Conservation (phyloP, 805 yeast genomes). For the Metahyphopichia silvanorum region DNA sequence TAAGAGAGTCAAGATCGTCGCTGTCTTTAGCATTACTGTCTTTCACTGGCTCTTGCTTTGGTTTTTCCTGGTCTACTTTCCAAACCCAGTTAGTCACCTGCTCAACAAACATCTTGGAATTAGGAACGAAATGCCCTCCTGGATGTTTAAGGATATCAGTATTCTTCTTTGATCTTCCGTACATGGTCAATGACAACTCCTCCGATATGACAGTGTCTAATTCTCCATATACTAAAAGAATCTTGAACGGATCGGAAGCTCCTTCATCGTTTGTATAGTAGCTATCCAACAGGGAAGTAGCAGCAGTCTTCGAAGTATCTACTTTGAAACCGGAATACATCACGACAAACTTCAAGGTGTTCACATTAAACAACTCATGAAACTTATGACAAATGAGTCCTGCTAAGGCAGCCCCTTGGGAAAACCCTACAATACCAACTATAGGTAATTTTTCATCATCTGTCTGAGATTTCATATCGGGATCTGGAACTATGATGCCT, state of each 20-base stretch:
- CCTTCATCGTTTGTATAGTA: slow-evolving; percentile 23
- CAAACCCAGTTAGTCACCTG: slow-evolving; percentile 38
- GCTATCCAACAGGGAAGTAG: slow-evolving; percentile 20
- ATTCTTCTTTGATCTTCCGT: slow-evolving; percentile 34
- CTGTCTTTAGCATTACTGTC: slow-evolving; percentile 12
- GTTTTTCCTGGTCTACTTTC: slow-evolving; percentile 7
- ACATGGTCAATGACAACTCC: slow-evolving; percentile 62
- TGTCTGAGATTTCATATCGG: slow-evolving; percentile 17
- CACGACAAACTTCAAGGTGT: slow-evolving; percentile 63
- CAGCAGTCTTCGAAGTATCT: slow-evolving; percentile 21
- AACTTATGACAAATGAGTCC: slow-evolving; percentile 65
- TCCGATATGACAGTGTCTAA: slow-evolving; percentile 82
- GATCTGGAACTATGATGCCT: slow-evolving; percentile 46
- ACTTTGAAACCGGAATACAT: slow-evolving; percentile 64
- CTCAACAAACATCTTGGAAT: slow-evolving; percentile 53
- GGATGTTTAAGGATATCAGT: slow-evolving; percentile 77
- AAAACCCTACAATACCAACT: slow-evolving; percentile 85
- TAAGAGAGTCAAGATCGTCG: slow-evolving; percentile 29
- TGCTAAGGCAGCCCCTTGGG: slow-evolving; percentile 91
- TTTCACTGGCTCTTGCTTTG: slow-evolving; percentile 9
- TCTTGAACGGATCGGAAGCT: slow-evolving; percentile 18
- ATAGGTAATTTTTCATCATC: slow-evolving; percentile 49
- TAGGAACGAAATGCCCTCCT: slow-evolving; percentile 97
- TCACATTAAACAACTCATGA: slow-evolving; percentile 46
- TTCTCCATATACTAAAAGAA: slow-evolving; percentile 81